phyloP scores from a whole-genome alignment of 164 flowering plant genomes.

The Chimonanthus salicifolius region DNA sequence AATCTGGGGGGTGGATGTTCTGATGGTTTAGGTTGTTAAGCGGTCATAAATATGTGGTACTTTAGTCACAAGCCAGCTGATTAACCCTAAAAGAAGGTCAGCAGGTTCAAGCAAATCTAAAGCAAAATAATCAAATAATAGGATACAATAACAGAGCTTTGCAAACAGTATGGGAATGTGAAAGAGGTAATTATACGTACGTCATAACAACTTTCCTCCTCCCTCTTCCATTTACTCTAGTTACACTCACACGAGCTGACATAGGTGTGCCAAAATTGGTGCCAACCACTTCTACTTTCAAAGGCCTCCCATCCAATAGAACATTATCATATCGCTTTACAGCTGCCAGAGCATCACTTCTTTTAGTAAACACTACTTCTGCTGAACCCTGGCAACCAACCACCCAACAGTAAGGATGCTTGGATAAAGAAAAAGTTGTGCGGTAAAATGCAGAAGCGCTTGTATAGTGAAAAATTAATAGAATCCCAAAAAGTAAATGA shows the following conservation, averaged over 20 bases:
- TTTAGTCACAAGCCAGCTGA: not conserved
- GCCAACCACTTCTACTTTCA: conserved; percentile 85
- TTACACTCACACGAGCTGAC: conserved; percentile 71
- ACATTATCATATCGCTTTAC: conserved; percentile 83
- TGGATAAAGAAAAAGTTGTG: too few relatives aligned
- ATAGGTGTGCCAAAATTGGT: conserved; percentile 44
- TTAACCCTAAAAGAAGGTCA: not conserved
- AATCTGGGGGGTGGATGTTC: too few relatives aligned
- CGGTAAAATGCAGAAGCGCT: not conserved
- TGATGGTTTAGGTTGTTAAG: too few relatives aligned
- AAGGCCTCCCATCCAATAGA: conserved; percentile 83
- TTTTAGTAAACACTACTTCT: conserved; percentile 71
- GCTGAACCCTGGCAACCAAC: conserved; percentile 66
- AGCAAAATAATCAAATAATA: not conserved
- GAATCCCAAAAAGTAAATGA: not conserved
- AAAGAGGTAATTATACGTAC: conserved; percentile 33
- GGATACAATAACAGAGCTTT: not conserved
- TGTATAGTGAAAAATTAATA: not conserved
- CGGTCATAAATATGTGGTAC: not conserved
- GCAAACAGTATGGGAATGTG: not conserved
- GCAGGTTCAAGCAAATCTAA: not conserved
- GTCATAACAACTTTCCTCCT: conserved; percentile 57
- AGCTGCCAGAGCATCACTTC: conserved; percentile 82
- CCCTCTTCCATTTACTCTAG: conserved; percentile 62
- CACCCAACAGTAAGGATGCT: not conserved